phyloP scores from a whole-genome alignment of 768 basidiomycete genomes.

The Pseudohyphozyma bogoriensis region DNA sequence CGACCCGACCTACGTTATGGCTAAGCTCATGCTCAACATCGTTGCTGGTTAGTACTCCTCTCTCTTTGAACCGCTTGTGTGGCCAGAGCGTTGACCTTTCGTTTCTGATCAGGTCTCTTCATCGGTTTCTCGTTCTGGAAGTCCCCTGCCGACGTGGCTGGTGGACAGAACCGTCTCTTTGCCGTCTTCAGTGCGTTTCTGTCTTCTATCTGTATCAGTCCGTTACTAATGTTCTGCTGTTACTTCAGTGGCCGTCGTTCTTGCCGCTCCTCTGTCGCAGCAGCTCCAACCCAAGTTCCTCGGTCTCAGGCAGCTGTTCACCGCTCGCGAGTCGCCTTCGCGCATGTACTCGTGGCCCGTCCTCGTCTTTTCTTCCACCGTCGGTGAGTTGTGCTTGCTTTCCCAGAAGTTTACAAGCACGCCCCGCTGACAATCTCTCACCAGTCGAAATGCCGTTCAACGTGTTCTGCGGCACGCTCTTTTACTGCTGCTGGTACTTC shows the following conservation, averaged over 20 bases:
- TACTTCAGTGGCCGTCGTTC: too few species aligned
- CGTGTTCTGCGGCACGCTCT: slow-evolving; percentile 46
- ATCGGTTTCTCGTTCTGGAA: slow-evolving; percentile 32
- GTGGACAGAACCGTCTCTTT: slow-evolving; percentile 30
- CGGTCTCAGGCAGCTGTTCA: slow-evolving; percentile 52
- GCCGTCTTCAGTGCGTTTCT: slow-evolving; percentile 24
- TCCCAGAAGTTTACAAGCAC: neutral
- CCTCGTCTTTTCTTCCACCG: slow-evolving; percentile 12
- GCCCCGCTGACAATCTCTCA: too few species aligned
- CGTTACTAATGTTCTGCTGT: too few species aligned
- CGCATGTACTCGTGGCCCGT: slow-evolving; percentile 55
- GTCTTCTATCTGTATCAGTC: neutral
- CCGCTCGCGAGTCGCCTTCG: slow-evolving; percentile 56
- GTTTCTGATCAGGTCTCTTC: slow-evolving; percentile 30
- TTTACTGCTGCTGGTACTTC: slow-evolving; percentile 63
- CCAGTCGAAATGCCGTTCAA: neutral
- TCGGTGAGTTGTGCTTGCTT: slow-evolving; percentile 27
- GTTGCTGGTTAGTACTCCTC: neutral
- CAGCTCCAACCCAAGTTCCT: slow-evolving; percentile 58
- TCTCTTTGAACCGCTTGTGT: neutral
- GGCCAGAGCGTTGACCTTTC: neutral
- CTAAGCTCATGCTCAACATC: slow-evolving; percentile 5
- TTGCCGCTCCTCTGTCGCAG: slow-evolving; percentile 48
- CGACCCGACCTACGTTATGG: slow-evolving; percentile 38
- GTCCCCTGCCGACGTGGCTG: slow-evolving; percentile 13